Evolutionary conservation across 1,139 yeast genomes (phyloP), one percentile per base, ranked within the genome.

Genomic region (Debaryomycetaceae sp.): DNA sequence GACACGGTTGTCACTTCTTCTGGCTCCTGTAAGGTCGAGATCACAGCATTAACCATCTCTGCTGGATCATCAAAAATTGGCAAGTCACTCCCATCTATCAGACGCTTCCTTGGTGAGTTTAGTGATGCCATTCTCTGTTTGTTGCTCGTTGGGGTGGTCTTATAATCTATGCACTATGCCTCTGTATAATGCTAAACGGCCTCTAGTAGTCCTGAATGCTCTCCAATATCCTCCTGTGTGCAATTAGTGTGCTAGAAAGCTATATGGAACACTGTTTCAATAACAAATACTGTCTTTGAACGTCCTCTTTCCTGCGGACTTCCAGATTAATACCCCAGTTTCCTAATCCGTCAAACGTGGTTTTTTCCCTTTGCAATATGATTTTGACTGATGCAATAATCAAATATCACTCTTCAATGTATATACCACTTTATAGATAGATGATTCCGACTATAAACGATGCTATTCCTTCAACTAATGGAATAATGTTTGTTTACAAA

Each of bases 31-130:
- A 78, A 61, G 16, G 75, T 65, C 26, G 73, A 63, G 30, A 77
- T 75, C 26, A 78, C 79, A 18, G 78, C 78, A 49, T 77, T 77
- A 41, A 76, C 71, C 52, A 75, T 56, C 36, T 78, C 83, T 17
- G 67, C 66, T 3, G 78, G 75, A 51, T 77, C 81, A 31, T 75
- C 81, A 43, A 70, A 70, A 13, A 51, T 41, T 6, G 67, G 64
- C 17, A 55, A 47, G 26, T 58, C 67, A 30, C 50, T 50, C 31
- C 43, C 48, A 17, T 58, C 65, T 32, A 53, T 42, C 14, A 59
- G 49, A 29, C 72, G 58, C 44, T 66, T 67, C 33, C 64, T 55
- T 22, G 26, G 26, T 22, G 26, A 22, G 26, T 22, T 11, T 22
- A 22, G 26, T 11, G 26, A 22, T 22, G 26, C 26, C 26, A 22